Evolutionary conservation across 768 basidiomycete genomes (phyloP).

Genomic region (Suillus decipiens): DNA sequence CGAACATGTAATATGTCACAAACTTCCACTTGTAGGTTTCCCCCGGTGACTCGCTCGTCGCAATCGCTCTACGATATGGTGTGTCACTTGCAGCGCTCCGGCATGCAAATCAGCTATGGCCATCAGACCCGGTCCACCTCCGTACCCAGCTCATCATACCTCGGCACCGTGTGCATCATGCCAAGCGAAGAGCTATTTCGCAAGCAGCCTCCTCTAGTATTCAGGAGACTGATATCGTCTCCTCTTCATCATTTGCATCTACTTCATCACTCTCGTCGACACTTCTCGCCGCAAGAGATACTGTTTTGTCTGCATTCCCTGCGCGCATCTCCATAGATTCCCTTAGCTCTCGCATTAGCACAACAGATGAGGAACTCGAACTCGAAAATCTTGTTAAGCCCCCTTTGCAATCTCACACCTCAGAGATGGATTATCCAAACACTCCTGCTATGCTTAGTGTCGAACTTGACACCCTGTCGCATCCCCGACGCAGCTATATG

Average conservation of each 20-base stretch:
- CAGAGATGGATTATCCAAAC: no score
- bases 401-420: neutral
- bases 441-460: neutral
- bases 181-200: constrained; percentile 9
- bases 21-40: constrained; percentile 50
- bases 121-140: constrained; percentile 89
- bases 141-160: constrained; percentile 84
- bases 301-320: constrained; percentile 27
- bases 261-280: constrained; percentile 18
- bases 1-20: neutral
- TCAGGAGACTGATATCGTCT: neutral
- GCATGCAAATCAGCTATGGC: constrained; percentile 90
- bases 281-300: constrained; percentile 22
- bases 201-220: neutral
- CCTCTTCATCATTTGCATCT: constrained; percentile 2
- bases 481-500: neutral
- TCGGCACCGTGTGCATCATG: constrained; percentile 12
- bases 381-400: constrained; percentile 19
- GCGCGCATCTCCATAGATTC: constrained; percentile 33
- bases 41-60: constrained; percentile 77
- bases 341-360: constrained; percentile 27
- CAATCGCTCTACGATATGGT: constrained; percentile 88
- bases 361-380: constrained; percentile 31
- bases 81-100: constrained; percentile 82
- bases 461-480: neutral